Base-by-base conservation (phyloP, 805 yeast species). In the Tetrapisispora fleetii region DNA sequence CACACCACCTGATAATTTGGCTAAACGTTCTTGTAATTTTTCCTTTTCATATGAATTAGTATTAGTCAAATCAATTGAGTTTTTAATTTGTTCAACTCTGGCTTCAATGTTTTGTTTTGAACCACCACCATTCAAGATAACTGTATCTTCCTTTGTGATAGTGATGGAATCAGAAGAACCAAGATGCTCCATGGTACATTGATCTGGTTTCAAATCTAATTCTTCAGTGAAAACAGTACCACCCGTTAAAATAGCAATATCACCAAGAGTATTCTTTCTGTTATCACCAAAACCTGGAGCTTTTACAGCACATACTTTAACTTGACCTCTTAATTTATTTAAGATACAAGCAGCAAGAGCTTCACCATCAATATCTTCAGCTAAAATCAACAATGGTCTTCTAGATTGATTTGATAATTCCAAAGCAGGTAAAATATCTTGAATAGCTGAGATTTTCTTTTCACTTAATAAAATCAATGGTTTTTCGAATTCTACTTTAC, bases 231-330 rank as follows among this genome's bases (percentile, higher is more conserved):
- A 67, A 10, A 73, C 69, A 17, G 96, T 86, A 71, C 96, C 96
- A 53, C 97, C 97, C 40, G 97, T 83, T 54, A 90, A 77, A 62
- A 88, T 83, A 63, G 96, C 96, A 69, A 93, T 81, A 70, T 93
- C 99, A 58, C 96, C 96, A 54, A 93, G 75, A 56, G 86, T 89
- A 77, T 89, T 89, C 79, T 87, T 86, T 75, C 97, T 85, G 82
- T 93, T 90, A 76, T 93, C 99, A 70, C 98, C 99, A 64, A 91
- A 93, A 47, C 99, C 99, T 62, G 99, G 99, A 33, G 98, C 96
- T 78, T 90, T 91, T 57, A 93, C 96, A 59, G 93, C 95, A 67
- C 93, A 85, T 52, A 93, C 97, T 72, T 88, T 95, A 52, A 93
- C 97, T 76, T 91, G 98, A 58, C 97, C 97, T 75, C 97, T 85